Evolutionary conservation across 305 asterid genomes (phyloP), one percentile per base, ranked within the genome.

Genomic region (Stenogyne calaminthoides): DNA sequence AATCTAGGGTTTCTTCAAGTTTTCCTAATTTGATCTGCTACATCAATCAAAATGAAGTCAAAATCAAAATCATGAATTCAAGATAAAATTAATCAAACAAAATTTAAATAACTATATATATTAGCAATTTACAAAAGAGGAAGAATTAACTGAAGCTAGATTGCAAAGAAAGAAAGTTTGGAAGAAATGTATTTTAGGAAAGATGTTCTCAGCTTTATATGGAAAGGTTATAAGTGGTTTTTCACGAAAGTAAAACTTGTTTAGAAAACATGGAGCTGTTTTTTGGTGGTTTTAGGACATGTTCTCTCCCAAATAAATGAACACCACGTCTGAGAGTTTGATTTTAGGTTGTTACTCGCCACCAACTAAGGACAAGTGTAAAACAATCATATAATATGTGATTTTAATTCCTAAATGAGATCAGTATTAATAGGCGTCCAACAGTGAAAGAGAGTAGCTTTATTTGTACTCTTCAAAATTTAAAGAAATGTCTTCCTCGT

Each of bases 1-100:
- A 55, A 20, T 37, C 22, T 77, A 77, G 84, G 81, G 79, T 77
- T 77, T 77, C 63, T 69, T 61, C 63, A 42, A 58, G 9, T 51
- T 25, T n/a, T 40, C 6, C 59, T 15, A 46, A 14, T 37, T 19
- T 55, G 27, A 32, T n/a, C 69, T 62, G 54, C 8, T 10, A 1
- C 51, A 57, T 67, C 69, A 25, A 57, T 3, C 15, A 34, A 69
- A 34, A 18, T 18, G 3, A 70, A 58, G 52, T 62, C 75, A 71
- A 76, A 16, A 11, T 32, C 16, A 54, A 25, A 67, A 62, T 7
- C n/a, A n/a, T 7, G 20, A 42, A 29, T 64, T 54, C n/a, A 73
- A 54, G 49, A 63, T 61, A 49, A 22, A 69, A 51, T 25, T 15
- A 69, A 15, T 39, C 52, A 44, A 44, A 15, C 16, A 12, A 44